Evolutionary conservation across 2,329 filamentous ascomycete species (phyloP).

Genomic region (Ophiocordyceps sinensis): DNA sequence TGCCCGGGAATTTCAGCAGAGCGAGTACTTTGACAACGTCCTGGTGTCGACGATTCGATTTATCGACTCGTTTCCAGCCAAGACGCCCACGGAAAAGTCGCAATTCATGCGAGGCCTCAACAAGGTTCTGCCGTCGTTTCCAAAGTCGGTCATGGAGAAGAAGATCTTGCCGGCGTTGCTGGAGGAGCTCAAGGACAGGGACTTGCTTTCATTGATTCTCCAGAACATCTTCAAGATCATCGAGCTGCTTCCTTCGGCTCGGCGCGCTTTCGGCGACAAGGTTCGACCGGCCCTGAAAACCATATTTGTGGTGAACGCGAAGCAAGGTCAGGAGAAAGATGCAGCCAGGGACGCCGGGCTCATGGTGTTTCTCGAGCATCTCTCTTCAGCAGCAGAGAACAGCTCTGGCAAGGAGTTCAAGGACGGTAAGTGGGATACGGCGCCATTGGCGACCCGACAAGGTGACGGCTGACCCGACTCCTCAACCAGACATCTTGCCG

Average conservation of each 20-base stretch:
- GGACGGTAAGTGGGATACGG: conserved; percentile 47
- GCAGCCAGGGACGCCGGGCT: conserved; percentile 74
- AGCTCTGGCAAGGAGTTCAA: conserved; percentile 88
- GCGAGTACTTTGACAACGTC: conserved; percentile 93
- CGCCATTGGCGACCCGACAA: background rate
- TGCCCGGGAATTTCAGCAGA: conserved; percentile 84
- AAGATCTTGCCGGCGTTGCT: conserved; percentile 81
- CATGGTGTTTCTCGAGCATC: conserved; percentile 81
- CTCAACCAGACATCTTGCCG: conserved; percentile 60
- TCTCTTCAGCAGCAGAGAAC: conserved; percentile 61
- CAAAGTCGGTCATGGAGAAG: conserved; percentile 84
- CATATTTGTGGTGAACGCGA: conserved; percentile 55
- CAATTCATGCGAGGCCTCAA: conserved; percentile 82
- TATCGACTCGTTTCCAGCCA: conserved; percentile 77
- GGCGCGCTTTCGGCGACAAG: conserved; percentile 67
- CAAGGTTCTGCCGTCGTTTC: conserved; percentile 81
- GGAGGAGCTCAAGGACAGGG: conserved; percentile 87
- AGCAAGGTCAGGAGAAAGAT: conserved; percentile 56
- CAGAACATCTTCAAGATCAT: conserved; percentile 90
- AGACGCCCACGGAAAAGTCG: conserved; percentile 80
- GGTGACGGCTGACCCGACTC: conserved; percentile 1
- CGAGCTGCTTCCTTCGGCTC: conserved; percentile 60
- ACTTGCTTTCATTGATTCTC: conserved; percentile 70
- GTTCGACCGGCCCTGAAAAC: conserved; percentile 76
- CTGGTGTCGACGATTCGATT: conserved; percentile 94